Evolutionary conservation across 192 early-diverging fungal genomes (phyloP), one percentile per base, ranked within the genome.

Genomic region (Polychytrium aggregatum): DNA sequence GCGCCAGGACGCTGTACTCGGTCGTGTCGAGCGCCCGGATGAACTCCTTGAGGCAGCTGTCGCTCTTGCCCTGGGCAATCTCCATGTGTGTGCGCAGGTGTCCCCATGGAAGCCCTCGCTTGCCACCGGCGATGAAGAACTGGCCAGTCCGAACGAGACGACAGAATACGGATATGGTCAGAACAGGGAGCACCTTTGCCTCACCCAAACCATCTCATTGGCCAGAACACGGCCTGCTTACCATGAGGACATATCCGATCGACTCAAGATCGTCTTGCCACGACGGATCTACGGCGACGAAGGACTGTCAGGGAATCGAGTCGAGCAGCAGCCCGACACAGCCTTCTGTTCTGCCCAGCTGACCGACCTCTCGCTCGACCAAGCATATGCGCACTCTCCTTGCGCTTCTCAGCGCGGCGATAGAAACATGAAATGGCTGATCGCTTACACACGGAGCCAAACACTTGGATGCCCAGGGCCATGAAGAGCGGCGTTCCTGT

Each of bases 401-500:
- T n/a, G n/a, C n/a, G n/a, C n/a, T n/a, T n/a, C n/a, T n/a, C n/a
- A n/a, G n/a, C n/a, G n/a, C n/a, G n/a, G n/a, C n/a, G n/a, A n/a
- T n/a, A n/a, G n/a, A 6, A 16, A 41, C 7, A 41, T 6, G 39
- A 27, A 27, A 27, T 20, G 41, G 18, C 26, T 10, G 18, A 24
- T 13, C 11, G 18, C 53, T 48, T 47, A 56, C 47, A 57, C 11
- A 46, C 51, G 10, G 59, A 49, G 35, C 60, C 60, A 36, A 37
- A 17, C 11, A 42, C 47, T 52, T 62, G 60, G 17, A 62, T 44
- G 13, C 28, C 30, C 30, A 30, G 22, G 13, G 60, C 44, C 60
- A 62, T 62, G 36, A 62, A 62, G 40, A 62, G 38, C 35, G 60
- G 60, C 41, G 60, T 62, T 1, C 60, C 60, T 21, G 60, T 62